These are phyloP conservation scores for Urtica urens DNA, from an alignment of 306 rosid species.

Conservation along the genomic window DNA sequence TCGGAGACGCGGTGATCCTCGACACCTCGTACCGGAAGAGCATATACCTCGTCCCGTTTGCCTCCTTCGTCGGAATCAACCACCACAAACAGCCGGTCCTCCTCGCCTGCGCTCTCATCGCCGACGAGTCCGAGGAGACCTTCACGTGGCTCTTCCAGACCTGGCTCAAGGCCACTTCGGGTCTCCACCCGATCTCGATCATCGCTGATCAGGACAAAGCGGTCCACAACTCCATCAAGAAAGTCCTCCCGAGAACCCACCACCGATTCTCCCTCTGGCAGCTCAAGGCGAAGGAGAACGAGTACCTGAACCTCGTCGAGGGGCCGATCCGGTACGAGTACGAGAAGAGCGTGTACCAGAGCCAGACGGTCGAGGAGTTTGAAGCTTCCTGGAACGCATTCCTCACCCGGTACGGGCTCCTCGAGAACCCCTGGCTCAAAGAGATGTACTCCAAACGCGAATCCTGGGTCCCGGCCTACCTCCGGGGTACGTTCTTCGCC, in stretches of 20 bases:
- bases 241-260: constrained; percentile 59
- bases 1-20: constrained; percentile 68
- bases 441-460: constrained; percentile 79
- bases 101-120: constrained; percentile 86
- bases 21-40: constrained; percentile 77
- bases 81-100: constrained; percentile 93
- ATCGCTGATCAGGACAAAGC: constrained; percentile 83
- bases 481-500: constrained; percentile 66
- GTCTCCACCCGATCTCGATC: constrained; percentile 61
- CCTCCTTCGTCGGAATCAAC: constrained; percentile 77
- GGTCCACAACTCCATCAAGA: constrained; percentile 62
- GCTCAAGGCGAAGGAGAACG: constrained; percentile 67
- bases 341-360: constrained; percentile 66
- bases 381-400: constrained; percentile 62
- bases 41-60: constrained; percentile 70
- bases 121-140: constrained; percentile 80
- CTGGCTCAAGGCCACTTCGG: constrained; percentile 82
- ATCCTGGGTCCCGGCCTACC: constrained; percentile 76
- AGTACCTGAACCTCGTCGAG: constrained; percentile 45
- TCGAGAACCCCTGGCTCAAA: constrained; percentile 61
- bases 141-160: constrained; percentile 87
- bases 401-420: constrained; percentile 58
- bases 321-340: constrained; percentile 52
- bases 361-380: constrained; percentile 66
- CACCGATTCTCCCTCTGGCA: constrained; percentile 91